Percentiles rank a stretch among this genome's conserved stretches.
phyloP scores from a whole-genome alignment of 768 basidiomycete genomes.

The Macrolepiota albuminosa region DNA sequence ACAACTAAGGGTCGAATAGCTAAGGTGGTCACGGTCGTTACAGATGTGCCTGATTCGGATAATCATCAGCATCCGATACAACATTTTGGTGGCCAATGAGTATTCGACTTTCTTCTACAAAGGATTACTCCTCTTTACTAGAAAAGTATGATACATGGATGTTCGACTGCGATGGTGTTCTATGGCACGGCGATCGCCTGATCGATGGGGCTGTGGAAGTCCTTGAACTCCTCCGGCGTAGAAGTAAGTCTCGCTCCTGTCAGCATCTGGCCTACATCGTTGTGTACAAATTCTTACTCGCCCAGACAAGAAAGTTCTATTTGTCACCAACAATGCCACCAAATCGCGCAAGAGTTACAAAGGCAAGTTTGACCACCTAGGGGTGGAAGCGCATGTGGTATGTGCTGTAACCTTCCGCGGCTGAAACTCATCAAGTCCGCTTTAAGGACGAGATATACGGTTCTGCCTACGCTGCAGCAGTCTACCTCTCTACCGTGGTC shows the following conservation, averaged over 20 bases:
- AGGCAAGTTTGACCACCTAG: slow-evolving; percentile 86
- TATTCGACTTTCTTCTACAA: slow-evolving; percentile 32
- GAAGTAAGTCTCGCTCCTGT: slow-evolving; percentile 41
- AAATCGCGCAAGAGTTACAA: slow-evolving; percentile 89
- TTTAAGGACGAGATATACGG: slow-evolving; percentile 92
- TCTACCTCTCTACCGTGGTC: slow-evolving; percentile 81
- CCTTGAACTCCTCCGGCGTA: slow-evolving; percentile 62
- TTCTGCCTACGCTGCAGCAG: slow-evolving; percentile 75
- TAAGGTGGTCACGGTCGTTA: too few species aligned
- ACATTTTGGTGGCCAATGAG: slow-evolving; percentile 19
- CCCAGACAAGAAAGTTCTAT: slow-evolving; percentile 78
- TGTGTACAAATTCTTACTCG: slow-evolving; percentile 9
- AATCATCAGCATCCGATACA: neutral
- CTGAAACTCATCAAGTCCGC: slow-evolving; percentile 2
- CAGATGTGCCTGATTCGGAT: neutral
- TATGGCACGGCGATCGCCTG: slow-evolving; percentile 82
- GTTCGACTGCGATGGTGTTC: slow-evolving; percentile 94
- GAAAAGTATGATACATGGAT: slow-evolving; percentile 88
- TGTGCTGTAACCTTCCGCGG: slow-evolving; percentile 21
- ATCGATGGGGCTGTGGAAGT: slow-evolving; percentile 79
- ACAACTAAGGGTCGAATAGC: too few species aligned
- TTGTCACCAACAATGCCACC: slow-evolving; percentile 97
- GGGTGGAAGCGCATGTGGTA: slow-evolving; percentile 80
- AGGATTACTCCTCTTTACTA: slow-evolving; percentile 45
- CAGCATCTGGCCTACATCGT: neutral